Conservation (phyloP, 768 basidiomycete genomes). For the Rhodotorula diobovata region DNA sequence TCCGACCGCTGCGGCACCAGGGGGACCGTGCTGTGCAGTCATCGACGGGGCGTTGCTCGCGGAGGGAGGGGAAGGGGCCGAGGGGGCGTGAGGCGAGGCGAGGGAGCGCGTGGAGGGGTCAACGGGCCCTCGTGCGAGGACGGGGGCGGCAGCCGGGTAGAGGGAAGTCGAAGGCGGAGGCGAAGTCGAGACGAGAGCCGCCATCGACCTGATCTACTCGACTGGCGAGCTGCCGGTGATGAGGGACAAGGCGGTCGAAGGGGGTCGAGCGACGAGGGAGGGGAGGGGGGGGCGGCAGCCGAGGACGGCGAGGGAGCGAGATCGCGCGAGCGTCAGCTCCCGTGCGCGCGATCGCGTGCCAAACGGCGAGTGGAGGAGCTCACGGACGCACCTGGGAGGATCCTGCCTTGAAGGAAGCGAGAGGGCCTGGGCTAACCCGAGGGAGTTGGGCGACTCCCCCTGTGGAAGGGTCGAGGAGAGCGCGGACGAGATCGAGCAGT, state of each 20-base stretch:
- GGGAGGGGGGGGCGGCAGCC: background rate
- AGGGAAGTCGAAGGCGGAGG: constrained; percentile 6
- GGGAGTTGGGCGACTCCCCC: background rate
- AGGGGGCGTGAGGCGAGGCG: background rate
- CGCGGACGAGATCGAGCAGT: no score
- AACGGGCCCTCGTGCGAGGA: background rate
- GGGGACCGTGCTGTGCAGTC: no score
- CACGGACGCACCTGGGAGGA: background rate
- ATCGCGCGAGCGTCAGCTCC: background rate
- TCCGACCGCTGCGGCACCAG: background rate
- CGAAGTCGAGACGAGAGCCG: constrained; percentile 31
- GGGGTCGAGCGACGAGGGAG: background rate
- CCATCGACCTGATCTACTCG: background rate
- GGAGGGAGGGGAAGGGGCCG: background rate
- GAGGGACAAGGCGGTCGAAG: background rate
- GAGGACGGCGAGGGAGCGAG: no score
- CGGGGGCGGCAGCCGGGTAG: constrained; percentile 6
- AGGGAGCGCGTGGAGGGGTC: background rate
- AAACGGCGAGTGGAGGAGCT: no score
- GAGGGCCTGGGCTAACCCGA: no score
- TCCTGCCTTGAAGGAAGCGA: no score
- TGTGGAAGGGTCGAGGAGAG: no score
- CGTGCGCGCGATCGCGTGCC: background rate
- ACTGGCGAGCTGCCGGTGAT: background rate
- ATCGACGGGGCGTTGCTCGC: background rate